Base-by-base conservation (phyloP, 2,329 filamentous ascomycete species). In the Leptographium lundbergii region DNA sequence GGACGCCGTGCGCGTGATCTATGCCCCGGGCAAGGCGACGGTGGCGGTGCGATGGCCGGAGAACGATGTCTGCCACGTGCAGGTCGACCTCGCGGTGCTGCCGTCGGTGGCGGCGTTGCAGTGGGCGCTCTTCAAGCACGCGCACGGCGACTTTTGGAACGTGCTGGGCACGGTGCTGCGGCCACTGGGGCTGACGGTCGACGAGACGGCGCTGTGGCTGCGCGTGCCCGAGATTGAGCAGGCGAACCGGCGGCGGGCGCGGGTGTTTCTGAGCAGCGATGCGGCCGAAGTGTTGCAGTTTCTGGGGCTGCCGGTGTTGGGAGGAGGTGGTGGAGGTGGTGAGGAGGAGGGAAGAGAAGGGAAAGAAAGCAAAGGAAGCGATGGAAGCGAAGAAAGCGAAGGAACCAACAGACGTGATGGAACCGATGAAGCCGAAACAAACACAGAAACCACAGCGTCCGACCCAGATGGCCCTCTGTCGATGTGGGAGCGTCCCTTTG, bases 81-180 rank as follows among this genome's bases (percentile, higher is more conserved):
- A 94, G 65, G 75, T 92, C 29, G 89, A 94, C 66, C 68, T 92
- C 1, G 77, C 81, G 34, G 68, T 85, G 27, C 83, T 77, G 59
- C 65, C 66, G 1, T 72, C 69, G 1, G 62, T 71, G 0, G 67
- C 71, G 17, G 65, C 70, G 57, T 76, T 80, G 62, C 73, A 76
- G 34, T 92, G 88, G 87, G 75, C 77, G 45, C 70, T 81, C 4
- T 90, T 91, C 71, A 82, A 82, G 63, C 77, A 86, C 47, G 79
- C 81, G 0, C 88, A 92, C 65, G 86, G 87, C n/a, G 88, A 92
- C 64, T 59, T 83, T 0, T 84, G 84, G 77, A 86, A 81, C 61
- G 68, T 83, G 10, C 67, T 92, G 0, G 86, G 87, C 6, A 75
- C 79, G 10, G 81, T 88, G 10, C 81, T 89, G 62, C 78, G 85